Base-by-base conservation (phyloP, 371 early-diverging fungal species). In the Capillidium rhysosporum region DNA sequence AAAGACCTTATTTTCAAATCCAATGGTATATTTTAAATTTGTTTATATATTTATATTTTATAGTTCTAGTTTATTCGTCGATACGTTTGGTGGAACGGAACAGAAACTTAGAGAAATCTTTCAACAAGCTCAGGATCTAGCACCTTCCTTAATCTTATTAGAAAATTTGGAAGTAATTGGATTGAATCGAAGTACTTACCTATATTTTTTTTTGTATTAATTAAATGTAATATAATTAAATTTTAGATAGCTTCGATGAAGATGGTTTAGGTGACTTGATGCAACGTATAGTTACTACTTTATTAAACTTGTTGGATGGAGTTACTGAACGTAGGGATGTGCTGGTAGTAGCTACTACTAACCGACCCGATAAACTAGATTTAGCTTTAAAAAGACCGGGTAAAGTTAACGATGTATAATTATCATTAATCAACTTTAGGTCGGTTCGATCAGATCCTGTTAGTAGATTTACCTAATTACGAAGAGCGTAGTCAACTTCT, bases 11-110 rank as follows among this genome's bases (percentile, higher is more conserved):
- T 12, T 38, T 24, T 8, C 8, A 5, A 5, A 18, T 20, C 52
- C 30, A 25, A 49, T 23, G 44, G 23, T 26, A 43, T 25, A 7
- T 12, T 34, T 12, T 34, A 34, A 4, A 34, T 34, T 34, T 4
- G 34, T 12, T 34, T 34, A 34, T 34, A 34, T 34, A 4, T 18
- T 14, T 52, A 46, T 41, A 25, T 18, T 21, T 12, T 39, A 21
- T 55, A 77, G 81, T n/a, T 80, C 84, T 31, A 79, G 86, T 46
- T 69, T 91, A 25, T 82, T 79, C 57, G 85, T 85, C 24, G 85
- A 86, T 61, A 88, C 87, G 54, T 70, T 92, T 2, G 98, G 98
- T 23, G 94, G 93, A 53, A 85, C 88, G 0, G 98, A 97, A 67
- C 70, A 71, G 18, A 73, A 70, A 20, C 61, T 97, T 18, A 71